These are phyloP conservation scores for Hypoxylon lienhwacheense DNA, from an alignment of 495 filamentous ascomycete species.

Conservation along the genomic window DNA sequence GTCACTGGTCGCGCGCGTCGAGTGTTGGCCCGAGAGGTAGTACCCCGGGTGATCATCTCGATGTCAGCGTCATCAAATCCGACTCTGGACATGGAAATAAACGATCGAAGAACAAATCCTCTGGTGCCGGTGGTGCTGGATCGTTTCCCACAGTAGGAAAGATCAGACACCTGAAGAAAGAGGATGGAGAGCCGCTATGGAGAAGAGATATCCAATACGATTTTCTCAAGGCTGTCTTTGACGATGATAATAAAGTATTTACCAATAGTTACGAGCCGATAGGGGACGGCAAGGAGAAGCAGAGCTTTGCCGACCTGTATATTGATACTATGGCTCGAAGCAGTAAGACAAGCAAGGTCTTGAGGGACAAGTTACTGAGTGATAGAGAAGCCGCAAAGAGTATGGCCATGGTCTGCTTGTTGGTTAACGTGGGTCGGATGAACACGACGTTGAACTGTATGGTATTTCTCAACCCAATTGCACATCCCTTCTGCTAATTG, in stretches of 20 bases:
- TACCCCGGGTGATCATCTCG: constrained; percentile 32
- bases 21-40: constrained; percentile 31
- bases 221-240: constrained; percentile 88
- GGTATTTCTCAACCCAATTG: constrained; percentile 26
- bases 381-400: constrained; percentile 89
- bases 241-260: constrained; percentile 81
- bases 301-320: constrained; percentile 94
- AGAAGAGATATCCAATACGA: constrained; percentile 97
- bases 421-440: constrained; percentile 98
- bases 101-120: constrained; percentile 30
- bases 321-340: constrained; percentile 98
- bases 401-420: constrained; percentile 98
- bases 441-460: constrained; percentile 97
- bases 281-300: constrained; percentile 62
- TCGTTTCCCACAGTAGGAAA: constrained; percentile 70
- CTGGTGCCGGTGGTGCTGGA: neutral
- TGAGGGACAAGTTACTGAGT: constrained; percentile 93
- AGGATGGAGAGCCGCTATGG: constrained; percentile 96
- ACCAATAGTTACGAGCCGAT: constrained; percentile 74
- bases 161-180: constrained; percentile 94
- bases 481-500: constrained; percentile 36
- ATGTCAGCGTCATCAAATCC: constrained; percentile 32
- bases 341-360: constrained; percentile 98
- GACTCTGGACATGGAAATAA: constrained; percentile 34
- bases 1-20: constrained; percentile 35